Base-by-base conservation (phyloP, 305 asterid genomes). In the Fraxinus angustifolia region DNA sequence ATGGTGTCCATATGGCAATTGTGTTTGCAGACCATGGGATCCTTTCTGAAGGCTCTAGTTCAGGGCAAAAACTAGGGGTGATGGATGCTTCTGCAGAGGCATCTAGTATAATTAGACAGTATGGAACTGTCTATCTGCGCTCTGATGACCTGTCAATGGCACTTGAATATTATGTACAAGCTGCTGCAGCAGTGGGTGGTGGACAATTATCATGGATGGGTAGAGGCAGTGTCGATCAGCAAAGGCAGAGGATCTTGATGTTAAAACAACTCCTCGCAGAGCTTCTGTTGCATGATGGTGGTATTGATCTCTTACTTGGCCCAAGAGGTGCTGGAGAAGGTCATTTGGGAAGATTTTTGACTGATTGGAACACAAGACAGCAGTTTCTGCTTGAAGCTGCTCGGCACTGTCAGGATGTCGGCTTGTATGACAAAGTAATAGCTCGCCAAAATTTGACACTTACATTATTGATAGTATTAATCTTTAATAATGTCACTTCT, bases 161-260 rank as follows among this genome's bases (percentile, higher is more conserved):
- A 35, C 85, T 96, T 78, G 99, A 96, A 82, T 96, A 96, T 87
- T 96, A 92, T 88, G 98, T 87, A 60, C 97, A 96, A 87, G 97
- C 99, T 84, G 97, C 98, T 78, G 98, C 99, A 62, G 93, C 97
- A 56, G 92, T 92, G 79, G 99, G 97, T 75, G 99, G 98, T 79
- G 99, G 99, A 50, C 92, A 89, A 75, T 82, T 90, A 90, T 96
- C 99, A 45, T 94, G 97, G 98, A 88, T 88, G 78, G 97, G 98
- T 68, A 91, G 94, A 89, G 89, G 93, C 87, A 93, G 85, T 73
- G 87, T 84, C 74, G 97, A 94, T 88, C 98, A 93, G 87, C 97
- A 92, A 81, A 91, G 98, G 84, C 98, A 92, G 89, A 92, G 88
- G 88, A 88, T 81, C 75, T 85, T 91, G 88, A 92, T 94, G 97